Percentiles rank a stretch among this genome's conserved stretches.
These are phyloP conservation scores for Skeletonema grethae DNA, from an alignment of 108 stramenopile genomes.

Conservation along the genomic window DNA sequence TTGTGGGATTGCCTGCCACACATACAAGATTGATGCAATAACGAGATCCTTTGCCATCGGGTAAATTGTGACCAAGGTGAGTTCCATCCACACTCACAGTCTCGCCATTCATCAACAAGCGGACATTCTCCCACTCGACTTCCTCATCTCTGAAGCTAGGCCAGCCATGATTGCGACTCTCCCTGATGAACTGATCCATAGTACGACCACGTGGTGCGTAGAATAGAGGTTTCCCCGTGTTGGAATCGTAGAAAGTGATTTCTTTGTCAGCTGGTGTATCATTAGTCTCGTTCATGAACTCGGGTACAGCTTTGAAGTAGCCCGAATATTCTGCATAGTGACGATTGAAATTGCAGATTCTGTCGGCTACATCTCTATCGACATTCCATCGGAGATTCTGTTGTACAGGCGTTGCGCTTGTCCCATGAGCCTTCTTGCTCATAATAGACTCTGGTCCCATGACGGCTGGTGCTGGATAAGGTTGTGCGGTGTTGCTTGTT, in stretches of 20 bases:
- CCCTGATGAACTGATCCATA: conserved; percentile 69
- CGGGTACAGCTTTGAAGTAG: conserved; percentile 72
- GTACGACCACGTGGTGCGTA: conserved; percentile 63
- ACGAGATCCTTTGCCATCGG: conserved; percentile 42
- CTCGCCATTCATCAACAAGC: conserved; percentile 83
- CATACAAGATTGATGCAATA: conserved; percentile 75
- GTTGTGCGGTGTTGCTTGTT: too few species aligned
- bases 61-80: conserved; percentile 42
- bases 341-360: conserved; percentile 85
- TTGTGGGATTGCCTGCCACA: conserved; percentile 56
- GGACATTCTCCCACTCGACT: conserved; percentile 88
- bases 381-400: too few species aligned
- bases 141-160: conserved; percentile 82
- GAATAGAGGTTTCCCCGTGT: conserved; percentile 82
- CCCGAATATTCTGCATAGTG: conserved; percentile 89
- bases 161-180: conserved; percentile 82
- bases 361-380: conserved; percentile 67
- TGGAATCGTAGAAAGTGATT: conserved; percentile 84
- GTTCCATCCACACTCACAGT: conserved; percentile 88
- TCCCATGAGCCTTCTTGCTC: too few species aligned
- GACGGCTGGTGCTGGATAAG: too few species aligned
- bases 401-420: too few species aligned
- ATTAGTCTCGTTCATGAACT: conserved; percentile 55
- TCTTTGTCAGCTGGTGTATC: conserved; percentile 18
- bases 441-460: too few species aligned